phyloP scores from a whole-genome alignment of 2,329 filamentous ascomycete genomes.

The Cercospora sp. region DNA sequence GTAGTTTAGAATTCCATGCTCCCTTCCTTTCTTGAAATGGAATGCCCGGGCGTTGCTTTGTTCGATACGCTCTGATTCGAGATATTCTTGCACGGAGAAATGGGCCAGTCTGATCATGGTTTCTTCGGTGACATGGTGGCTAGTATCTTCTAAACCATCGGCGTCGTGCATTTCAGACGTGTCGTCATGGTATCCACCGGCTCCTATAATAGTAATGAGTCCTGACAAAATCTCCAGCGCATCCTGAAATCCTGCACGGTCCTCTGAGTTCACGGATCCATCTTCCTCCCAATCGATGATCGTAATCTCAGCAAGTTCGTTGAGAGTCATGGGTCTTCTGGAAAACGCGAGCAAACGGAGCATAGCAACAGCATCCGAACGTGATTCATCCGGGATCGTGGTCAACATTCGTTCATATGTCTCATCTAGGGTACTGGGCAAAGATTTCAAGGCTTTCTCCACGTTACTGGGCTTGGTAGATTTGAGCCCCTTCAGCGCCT shows the following conservation, averaged over 20 bases:
- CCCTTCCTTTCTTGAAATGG: constrained; percentile 7
- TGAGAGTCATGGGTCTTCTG: no score
- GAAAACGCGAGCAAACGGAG: constrained; percentile 30
- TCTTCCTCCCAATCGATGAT: constrained; percentile 21
- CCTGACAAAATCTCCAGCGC: constrained; percentile 21
- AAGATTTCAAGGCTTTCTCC: no score
- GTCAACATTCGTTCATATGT: constrained; percentile 33
- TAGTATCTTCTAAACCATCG: no score
- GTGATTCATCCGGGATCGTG: constrained; percentile 19
- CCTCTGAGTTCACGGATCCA: constrained; percentile 13
- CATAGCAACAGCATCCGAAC: constrained; percentile 19
- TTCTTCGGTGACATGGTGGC: no score
- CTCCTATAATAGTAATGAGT: no score
- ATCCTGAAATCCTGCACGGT: constrained; percentile 15
- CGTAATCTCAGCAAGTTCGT: constrained; percentile 27
- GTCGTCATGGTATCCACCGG: no score
- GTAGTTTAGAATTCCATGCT: constrained; percentile 15
- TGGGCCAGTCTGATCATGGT: background rate
- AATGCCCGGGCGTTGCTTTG: constrained; percentile 6
- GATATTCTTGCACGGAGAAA: background rate
- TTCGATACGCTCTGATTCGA: constrained; percentile 16
- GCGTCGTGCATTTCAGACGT: no score
- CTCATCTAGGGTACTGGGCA: constrained; percentile 31
- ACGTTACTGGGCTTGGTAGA: constrained; percentile 24
- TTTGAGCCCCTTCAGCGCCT: constrained; percentile 29